Base-by-base conservation (phyloP, 495 filamentous ascomycete genomes). In the Jackrogersella minutella region DNA sequence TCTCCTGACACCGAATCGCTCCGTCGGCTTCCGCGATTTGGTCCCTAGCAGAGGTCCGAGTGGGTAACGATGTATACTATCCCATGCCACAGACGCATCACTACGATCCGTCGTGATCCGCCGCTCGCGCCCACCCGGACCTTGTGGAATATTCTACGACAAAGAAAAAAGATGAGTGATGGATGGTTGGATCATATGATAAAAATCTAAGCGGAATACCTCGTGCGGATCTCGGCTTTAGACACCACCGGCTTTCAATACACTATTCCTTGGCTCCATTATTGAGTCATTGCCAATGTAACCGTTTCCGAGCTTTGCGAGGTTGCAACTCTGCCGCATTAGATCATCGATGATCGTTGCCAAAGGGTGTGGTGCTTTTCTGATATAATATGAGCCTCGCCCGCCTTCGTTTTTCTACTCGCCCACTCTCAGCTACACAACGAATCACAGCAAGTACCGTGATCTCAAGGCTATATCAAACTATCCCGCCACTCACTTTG, bases 81-180 rank as follows among this genome's bases (percentile, higher is more conserved):
- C 61, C 61, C 66, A 69, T 64, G 57, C 66, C 56, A 69, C 61
- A 58, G 65, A 60, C 66, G 52, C 50, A 69, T 69, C 66, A 65
- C 66, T n/a, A 69, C 53, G 55, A 52, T 62, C 61, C 66, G 56
- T 64, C 66, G 37, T 53, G 51, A 58, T 65, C 66, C 57, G 61
- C 46, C 51, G 53, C 52, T 17, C 66, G 56, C 66, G 51, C 61
- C 33, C 37, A 60, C 21, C 61, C 66, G 57, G 61, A 36, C 39
- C 16, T 57, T 65, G 52, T 69, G 50, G 66, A 69, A 69, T 61
- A 22, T 69, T 64, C 66, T 51, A 69, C 58, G n/a, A n/a, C n/a
- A n/a, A n/a, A n/a, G n/a, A n/a, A 39, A 33, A 57, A 39, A 33
- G 13, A 26, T 52, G 31, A 59, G 55, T 47, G 19, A 30, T 55